These are phyloP conservation scores for Babjeviella inositovora DNA, from an alignment of 805 yeast species.

Conservation along the genomic window DNA sequence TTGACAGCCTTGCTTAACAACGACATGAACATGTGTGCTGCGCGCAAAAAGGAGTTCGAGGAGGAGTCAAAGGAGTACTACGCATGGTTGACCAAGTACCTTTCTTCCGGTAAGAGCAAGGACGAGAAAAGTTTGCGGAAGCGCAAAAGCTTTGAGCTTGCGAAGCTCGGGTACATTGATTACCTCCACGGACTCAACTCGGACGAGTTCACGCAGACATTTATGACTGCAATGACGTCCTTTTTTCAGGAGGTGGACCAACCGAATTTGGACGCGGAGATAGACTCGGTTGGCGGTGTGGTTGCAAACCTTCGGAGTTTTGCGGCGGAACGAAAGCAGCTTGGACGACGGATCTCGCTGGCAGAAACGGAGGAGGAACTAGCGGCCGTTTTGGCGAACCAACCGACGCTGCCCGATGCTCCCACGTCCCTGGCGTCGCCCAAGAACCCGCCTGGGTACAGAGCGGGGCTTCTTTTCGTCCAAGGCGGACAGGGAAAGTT, in stretches of 20 bases:
- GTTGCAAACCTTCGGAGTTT: not conserved
- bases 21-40: too few relatives aligned
- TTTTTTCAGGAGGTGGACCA: slow-evolving; percentile 3
- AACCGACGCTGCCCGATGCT: slow-evolving; percentile 5
- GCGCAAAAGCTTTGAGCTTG: slow-evolving; percentile 20
- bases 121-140: slow-evolving; percentile 18
- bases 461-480: slow-evolving; percentile 35
- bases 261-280: slow-evolving; percentile 15
- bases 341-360: not conserved
- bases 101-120: too few relatives aligned
- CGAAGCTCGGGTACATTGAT: slow-evolving; percentile 27
- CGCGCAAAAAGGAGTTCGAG: too few relatives aligned
- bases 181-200: slow-evolving; percentile 11
- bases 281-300: slow-evolving; percentile 12
- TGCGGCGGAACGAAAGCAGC: not conserved
- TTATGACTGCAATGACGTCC: slow-evolving; percentile 3
- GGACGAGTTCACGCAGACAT: not conserved
- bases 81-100: too few relatives aligned
- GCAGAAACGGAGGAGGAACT: too few relatives aligned
- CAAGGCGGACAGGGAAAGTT: slow-evolving; percentile 43
- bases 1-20: too few relatives aligned
- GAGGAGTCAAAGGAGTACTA: too few relatives aligned
- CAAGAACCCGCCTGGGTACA: slow-evolving; percentile 1
- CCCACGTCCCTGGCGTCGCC: slow-evolving; percentile 1
- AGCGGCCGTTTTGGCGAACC: too few relatives aligned